phyloP scores from a whole-genome alignment of 306 rosid species.

The Luffa aegyptiaca region DNA sequence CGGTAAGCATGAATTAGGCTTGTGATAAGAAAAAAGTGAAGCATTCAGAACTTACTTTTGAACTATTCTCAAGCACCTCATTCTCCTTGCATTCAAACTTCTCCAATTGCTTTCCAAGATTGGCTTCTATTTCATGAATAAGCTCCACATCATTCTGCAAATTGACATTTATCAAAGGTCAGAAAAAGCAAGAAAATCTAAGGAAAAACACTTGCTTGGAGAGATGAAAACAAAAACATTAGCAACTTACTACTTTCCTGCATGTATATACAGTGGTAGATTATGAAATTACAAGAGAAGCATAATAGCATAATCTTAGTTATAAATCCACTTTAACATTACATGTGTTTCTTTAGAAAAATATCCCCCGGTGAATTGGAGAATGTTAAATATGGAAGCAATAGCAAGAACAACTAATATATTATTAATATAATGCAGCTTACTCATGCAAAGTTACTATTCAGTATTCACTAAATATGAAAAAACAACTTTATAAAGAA shows the following conservation, averaged over 20 bases:
- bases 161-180: not conserved
- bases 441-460: not conserved
- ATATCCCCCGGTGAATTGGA: not conserved
- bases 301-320: not conserved
- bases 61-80: conserved; percentile 52
- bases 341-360: not conserved
- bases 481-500: not conserved
- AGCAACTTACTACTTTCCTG: not conserved
- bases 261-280: not conserved
- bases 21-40: not conserved
- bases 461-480: not conserved
- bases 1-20: not conserved
- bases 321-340: not conserved
- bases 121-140: conserved; percentile 56
- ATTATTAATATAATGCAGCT: not conserved
- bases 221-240: not conserved
- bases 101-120: conserved; percentile 51
- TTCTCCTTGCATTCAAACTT: conserved; percentile 57
- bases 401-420: not conserved
- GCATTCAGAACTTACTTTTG: conserved; percentile 33
- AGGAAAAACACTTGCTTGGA: not conserved
- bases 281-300: not conserved
- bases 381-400: not conserved
- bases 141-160: conserved; percentile 68
- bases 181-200: not conserved